Evolutionary conservation across 139 green algal species (phyloP).

Genomic region (Haematococcus lacustris): DNA sequence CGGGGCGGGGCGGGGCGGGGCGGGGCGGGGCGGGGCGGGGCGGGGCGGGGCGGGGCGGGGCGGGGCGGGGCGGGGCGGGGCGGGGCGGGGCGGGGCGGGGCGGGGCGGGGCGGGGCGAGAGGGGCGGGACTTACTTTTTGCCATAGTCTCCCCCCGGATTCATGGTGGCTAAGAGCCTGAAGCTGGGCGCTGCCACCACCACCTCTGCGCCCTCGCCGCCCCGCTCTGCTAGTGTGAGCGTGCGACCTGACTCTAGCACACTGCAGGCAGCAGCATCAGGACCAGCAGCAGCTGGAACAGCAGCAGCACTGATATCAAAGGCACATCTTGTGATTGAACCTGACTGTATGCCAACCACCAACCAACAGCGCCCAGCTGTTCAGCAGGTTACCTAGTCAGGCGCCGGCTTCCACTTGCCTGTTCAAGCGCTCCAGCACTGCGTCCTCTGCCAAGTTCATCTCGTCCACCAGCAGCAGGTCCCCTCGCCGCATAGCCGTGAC

Average conservation of each 20-base stretch:
- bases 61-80: no score
- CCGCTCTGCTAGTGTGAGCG: slow-evolving; percentile 89
- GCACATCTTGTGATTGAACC: no score
- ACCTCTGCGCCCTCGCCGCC: slow-evolving; percentile 72
- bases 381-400: no score
- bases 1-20: no score
- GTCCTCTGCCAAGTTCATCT: slow-evolving; percentile 97
- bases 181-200: slow-evolving; percentile 70
- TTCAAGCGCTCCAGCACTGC: slow-evolving; percentile 97
- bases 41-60: no score
- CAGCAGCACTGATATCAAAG: neutral
- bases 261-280: no score
- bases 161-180: slow-evolving; percentile 94
- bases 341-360: no score
- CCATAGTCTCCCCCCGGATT: slow-evolving; percentile 95
- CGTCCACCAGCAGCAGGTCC: slow-evolving; percentile 92
- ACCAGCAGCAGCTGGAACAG: no score
- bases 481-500: slow-evolving; percentile 88
- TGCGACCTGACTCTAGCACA: slow-evolving; percentile 87
- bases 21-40: no score
- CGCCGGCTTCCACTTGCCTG: slow-evolving; percentile 56
- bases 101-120: no score
- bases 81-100: no score
- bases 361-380: no score
- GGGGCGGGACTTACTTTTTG: slow-evolving; percentile 62